Evolutionary conservation across 768 basidiomycete genomes (phyloP).

Genomic region (Boletus speciosus): DNA sequence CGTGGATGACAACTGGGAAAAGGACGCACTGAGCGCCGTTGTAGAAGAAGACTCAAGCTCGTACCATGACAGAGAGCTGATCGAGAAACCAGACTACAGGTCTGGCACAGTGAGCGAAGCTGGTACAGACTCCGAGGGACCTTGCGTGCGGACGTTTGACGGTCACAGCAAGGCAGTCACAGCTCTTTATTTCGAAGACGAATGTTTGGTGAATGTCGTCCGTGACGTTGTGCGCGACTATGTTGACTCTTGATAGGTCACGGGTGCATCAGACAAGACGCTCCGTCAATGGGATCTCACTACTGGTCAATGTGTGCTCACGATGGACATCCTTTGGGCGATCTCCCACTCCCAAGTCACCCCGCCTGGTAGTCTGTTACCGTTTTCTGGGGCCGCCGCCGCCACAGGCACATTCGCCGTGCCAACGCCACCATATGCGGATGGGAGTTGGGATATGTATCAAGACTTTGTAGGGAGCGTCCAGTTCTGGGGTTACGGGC

Average conservation of each 20-base stretch:
- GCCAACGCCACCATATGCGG: conserved; percentile 82
- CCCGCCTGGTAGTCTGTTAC: conserved; percentile 37
- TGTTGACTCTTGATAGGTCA: conserved; percentile 59
- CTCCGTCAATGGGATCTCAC: conserved; percentile 97
- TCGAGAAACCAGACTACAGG: conserved; percentile 39
- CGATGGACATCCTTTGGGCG: conserved; percentile 99
- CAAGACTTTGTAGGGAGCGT: conserved; percentile 97
- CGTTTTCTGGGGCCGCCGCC: conserved; percentile 52
- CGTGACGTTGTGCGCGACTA: not conserved
- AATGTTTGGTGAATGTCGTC: conserved; percentile 67
- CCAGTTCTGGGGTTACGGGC: conserved; percentile 98
- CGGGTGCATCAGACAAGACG: conserved; percentile 97
- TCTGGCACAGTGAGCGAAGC: conserved; percentile 38
- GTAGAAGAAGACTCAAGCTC: conserved; percentile 55
- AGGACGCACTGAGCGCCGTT: conserved; percentile 57
- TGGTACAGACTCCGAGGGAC: conserved; percentile 42
- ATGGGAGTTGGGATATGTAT: conserved; percentile 93
- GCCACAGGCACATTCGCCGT: conserved; percentile 69
- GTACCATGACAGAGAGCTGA: conserved; percentile 33
- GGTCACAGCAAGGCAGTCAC: conserved; percentile 94
- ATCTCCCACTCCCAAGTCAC: conserved; percentile 80
- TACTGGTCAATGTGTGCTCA: conserved; percentile 97
- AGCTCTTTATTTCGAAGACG: conserved; percentile 92
- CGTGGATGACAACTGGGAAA: conserved; percentile 68
- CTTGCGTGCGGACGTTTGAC: conserved; percentile 72